Percentiles rank a stretch among this genome's conserved stretches.
Conservation (phyloP, 805 yeast species). For the Wickerhamiella musiphila region DNA sequence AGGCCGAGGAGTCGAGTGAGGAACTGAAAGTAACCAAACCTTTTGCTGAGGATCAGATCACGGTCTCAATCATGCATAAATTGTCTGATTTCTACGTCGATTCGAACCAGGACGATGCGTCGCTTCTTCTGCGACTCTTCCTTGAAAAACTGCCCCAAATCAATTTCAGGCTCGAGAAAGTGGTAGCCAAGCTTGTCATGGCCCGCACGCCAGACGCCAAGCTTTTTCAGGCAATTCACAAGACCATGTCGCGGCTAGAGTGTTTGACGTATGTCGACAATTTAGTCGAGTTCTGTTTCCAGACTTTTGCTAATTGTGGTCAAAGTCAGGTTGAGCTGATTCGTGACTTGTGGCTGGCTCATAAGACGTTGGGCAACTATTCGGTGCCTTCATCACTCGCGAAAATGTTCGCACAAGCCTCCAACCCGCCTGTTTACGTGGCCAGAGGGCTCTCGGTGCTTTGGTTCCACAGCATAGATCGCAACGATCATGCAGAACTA, state of each 20-base stretch:
- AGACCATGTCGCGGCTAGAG: conserved; percentile 4
- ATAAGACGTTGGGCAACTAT: conserved; percentile 33
- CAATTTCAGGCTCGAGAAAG: too few species aligned
- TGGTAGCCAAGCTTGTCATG: not conserved
- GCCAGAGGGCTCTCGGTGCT: conserved; percentile 42
- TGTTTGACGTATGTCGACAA: conserved; percentile 4
- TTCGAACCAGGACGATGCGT: not conserved
- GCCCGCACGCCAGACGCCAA: conserved; percentile 4
- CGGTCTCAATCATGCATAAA: conserved; percentile 15
- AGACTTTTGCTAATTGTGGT: conserved; percentile 25
- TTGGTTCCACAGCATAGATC: conserved; percentile 60
- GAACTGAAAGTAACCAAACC: conserved; percentile 21
- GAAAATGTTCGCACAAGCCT: conserved; percentile 30
- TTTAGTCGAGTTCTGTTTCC: conserved; percentile 1
- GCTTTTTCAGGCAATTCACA: conserved; percentile 6
- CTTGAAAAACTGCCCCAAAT: not conserved
- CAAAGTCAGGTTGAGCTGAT: conserved; percentile 55
- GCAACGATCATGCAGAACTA: conserved; percentile 25
- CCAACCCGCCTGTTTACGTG: conserved; percentile 23
- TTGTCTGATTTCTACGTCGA: conserved; percentile 15
- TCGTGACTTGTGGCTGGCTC: conserved; percentile 41
- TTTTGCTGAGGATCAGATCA: conserved; percentile 11
- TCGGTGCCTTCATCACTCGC: conserved; percentile 60
- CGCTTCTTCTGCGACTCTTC: not conserved
- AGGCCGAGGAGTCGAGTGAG: not conserved